phyloP scores from a whole-genome alignment of 371 early-diverging fungal species.

The Chytridium lagenaria region DNA sequence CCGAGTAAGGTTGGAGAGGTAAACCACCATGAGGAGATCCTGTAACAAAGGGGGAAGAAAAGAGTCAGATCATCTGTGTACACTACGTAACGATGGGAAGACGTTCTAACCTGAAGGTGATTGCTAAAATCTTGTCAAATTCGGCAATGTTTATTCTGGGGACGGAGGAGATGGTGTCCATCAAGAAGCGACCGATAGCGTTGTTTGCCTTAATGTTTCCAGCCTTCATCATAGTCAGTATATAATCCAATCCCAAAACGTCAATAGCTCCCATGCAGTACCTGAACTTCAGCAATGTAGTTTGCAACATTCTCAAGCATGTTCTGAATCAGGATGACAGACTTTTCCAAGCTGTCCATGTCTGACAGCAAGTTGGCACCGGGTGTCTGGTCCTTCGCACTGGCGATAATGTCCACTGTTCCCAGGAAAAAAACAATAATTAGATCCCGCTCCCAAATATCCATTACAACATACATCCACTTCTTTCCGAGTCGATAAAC shows the following conservation, averaged over 20 bases:
- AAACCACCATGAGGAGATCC: conserved; percentile 94
- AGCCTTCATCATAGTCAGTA: too few species aligned
- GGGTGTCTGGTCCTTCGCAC: conserved; percentile 64
- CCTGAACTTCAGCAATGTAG: conserved; percentile 84
- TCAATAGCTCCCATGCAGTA: too few species aligned
- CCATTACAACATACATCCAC: conserved; percentile 69
- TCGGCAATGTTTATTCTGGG: conserved; percentile 84
- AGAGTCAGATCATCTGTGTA: not conserved
- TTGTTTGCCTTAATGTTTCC: conserved; percentile 73
- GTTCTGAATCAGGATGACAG: conserved; percentile 76
- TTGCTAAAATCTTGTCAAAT: conserved; percentile 91
- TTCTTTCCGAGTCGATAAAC: conserved; percentile 86
- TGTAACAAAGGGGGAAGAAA: conserved; percentile 44
- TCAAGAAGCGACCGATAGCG: conserved; percentile 87
- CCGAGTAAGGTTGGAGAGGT: conserved; percentile 92
- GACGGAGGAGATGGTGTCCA: conserved; percentile 90
- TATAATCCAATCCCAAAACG: too few species aligned
- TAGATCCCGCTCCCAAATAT: not conserved
- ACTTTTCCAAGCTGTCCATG: conserved; percentile 87
- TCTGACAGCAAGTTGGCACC: conserved; percentile 63
- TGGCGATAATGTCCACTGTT: conserved; percentile 77
- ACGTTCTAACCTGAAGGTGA: conserved; percentile 69
- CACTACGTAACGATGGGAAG: too few species aligned
- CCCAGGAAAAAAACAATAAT: not conserved
- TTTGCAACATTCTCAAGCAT: conserved; percentile 85